Percentiles rank a stretch among this genome's conserved stretches.
phyloP scores from a whole-genome alignment of 345 rosid species.

The Luvunga scandens region DNA sequence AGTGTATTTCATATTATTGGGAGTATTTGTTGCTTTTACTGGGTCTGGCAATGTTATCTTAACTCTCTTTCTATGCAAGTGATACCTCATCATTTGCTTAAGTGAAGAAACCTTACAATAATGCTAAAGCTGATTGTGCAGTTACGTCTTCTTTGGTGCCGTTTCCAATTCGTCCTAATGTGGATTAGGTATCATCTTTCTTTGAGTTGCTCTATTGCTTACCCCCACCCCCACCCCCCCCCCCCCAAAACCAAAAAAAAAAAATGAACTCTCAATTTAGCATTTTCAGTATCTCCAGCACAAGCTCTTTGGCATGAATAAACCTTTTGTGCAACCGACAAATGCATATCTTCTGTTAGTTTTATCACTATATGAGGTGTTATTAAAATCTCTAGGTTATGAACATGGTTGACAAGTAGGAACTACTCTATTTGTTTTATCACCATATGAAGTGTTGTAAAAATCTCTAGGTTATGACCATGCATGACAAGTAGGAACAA shows the following conservation, averaged over 20 bases:
- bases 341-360: neutral
- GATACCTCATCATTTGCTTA: neutral
- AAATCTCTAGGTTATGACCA: neutral
- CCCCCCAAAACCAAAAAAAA: too few relatives aligned
- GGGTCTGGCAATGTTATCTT: neutral
- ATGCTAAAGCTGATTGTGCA: neutral
- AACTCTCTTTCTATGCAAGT: neutral
- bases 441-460: neutral
- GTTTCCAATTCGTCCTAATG: neutral
- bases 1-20: neutral
- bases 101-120: neutral
- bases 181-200: neutral
- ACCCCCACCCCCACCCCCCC: rapidly evolving
- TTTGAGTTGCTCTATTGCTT: neutral
- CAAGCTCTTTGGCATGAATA: neutral
- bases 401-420: neutral
- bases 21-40: neutral
- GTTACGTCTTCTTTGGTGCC: too few relatives aligned
- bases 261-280: neutral
- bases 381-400: neutral
- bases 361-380: neutral
- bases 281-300: neutral
- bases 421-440: neutral
- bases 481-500: neutral
- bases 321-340: neutral